Base-by-base conservation (phyloP, 768 basidiomycete genomes). In the Lactarius sp. region DNA sequence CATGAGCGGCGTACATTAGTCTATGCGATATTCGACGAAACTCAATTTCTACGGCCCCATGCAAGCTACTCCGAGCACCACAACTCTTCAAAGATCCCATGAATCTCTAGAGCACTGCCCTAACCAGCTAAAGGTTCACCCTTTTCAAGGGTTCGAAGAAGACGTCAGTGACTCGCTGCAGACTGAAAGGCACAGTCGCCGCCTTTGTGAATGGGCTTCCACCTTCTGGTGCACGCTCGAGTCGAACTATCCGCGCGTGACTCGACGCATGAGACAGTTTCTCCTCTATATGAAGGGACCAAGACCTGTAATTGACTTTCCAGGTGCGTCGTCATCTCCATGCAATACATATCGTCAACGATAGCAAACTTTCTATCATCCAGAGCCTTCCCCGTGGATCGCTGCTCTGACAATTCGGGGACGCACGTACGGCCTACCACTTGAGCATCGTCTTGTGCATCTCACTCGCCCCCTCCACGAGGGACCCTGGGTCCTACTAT, bases 321-420 rank as follows among this genome's bases (percentile, higher is more conserved):
- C 77, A 73, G 81, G 77, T 80, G 66, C 57, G 80, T 71, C 34
- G 52, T 63, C 47, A 27, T n/a, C 20, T 56, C 27, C 20, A 49
- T 20, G 52, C 14, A 12, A 34, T 36, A 7, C 10, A 34, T 14
- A 16, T 41, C 7, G 36, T 36, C 51, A 51, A 50, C 27, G 18
- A 42, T 60, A 47, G 37, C 63, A 22, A 33, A 56, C 42, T 49
- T 44, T 16, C 20, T 39, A 0, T 36, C 22, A 34, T 12, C 9
- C 60, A 88, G 87, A 78, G 16, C 83, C 83, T 16, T 68, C 66
- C 8, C 86, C 87, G 9, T 75, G 83, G 42, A 77, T 89, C 74
- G 83, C 46, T 78, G 82, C 59, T 65, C 81, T 36, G 71, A 71
- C 47, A 66, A 78, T 56, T 61, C 69, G 44, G 50, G 61, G 57